phyloP scores from a whole-genome alignment of 2,329 filamentous ascomycete genomes.

The Phialophora verrucosa region DNA sequence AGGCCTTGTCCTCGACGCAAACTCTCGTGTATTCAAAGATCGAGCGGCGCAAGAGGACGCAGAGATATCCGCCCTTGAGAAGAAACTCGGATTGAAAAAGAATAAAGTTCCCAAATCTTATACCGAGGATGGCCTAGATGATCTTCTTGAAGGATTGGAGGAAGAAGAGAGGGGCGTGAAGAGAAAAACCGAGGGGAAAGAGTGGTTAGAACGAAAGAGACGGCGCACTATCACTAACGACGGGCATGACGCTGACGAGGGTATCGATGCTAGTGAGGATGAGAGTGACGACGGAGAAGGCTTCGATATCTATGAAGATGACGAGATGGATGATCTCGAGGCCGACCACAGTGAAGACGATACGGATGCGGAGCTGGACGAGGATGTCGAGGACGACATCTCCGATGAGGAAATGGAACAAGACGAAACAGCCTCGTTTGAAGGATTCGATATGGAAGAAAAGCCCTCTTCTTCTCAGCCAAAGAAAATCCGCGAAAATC shows the following conservation, averaged over 20 bases:
- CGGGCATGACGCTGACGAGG: slow-evolving; percentile 41
- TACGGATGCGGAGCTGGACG: slow-evolving; percentile 38
- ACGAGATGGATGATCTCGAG: slow-evolving; percentile 48
- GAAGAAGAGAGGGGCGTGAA: slow-evolving; percentile 56
- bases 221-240: slow-evolving; percentile 41
- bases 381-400: slow-evolving; percentile 28
- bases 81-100: slow-evolving; percentile 79
- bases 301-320: slow-evolving; percentile 41
- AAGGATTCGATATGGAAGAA: slow-evolving; percentile 49
- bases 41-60: slow-evolving; percentile 80
- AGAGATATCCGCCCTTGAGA: slow-evolving; percentile 86
- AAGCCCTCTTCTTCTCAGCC: slow-evolving; percentile 44
- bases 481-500: slow-evolving; percentile 74
- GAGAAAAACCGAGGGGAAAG: slow-evolving; percentile 67
- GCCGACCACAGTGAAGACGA: slow-evolving; percentile 47
- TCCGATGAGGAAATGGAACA: slow-evolving; percentile 12
- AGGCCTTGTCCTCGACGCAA: slow-evolving; percentile 37
- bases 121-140: slow-evolving; percentile 82
- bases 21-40: slow-evolving; percentile 58
- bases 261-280: slow-evolving; percentile 35
- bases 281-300: slow-evolving; percentile 41
- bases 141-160: slow-evolving; percentile 73
- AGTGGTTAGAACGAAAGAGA: slow-evolving; percentile 58
- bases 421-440: slow-evolving; percentile 44
- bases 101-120: slow-evolving; percentile 76